Base-by-base conservation (phyloP, 257 asterid species). In the Handroanthus guayacan region DNA sequence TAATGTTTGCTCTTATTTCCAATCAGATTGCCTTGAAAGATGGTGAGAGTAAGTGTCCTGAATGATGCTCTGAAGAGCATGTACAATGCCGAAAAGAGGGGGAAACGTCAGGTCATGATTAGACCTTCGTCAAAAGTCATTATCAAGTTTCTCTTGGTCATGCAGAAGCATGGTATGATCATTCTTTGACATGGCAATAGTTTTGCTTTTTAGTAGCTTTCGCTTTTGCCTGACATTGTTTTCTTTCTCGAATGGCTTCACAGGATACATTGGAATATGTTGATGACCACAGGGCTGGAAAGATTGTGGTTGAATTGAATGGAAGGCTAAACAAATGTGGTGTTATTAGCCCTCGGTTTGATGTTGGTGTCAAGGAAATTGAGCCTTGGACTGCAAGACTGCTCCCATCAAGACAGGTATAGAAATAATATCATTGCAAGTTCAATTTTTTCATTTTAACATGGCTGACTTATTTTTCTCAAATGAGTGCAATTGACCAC, bases 371-470 rank as follows among this genome's bases (percentile, higher is more conserved):
- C 76, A 82, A 79, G 79, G 86, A 82, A 69, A 79, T 82, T 34
- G 86, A 82, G 81, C 86, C 86, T 16, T 82, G 86, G 86, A 82
- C 86, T 79, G 86, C 86, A 5, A 75, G 86, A 38, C 79, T 82
- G 11, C 86, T 82, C 20, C 86, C 86, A 34, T 82, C 83, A 0
- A 78, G 86, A 82, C 84, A 80, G 84, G 84, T 69, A 67, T 5
- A 39, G 31, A 38, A 11, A 0, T 17, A 17, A 38, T 31, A 13
- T 4, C 37, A 5, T 25, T 25, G 8, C 10, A 0, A 7, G 10
- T 55, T 55, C 18, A 4, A 2, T 61, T 61, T 61, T 1, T 10
- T 12, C 20, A 51, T 51, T 51, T 51, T 3, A 0, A 51, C 57
- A 51, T 51, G 31, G 31, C 31, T 25, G 31, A 25, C 31, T 25